Conservation (phyloP, 2,329 filamentous ascomycete species). For the Fusarium robinianum region DNA sequence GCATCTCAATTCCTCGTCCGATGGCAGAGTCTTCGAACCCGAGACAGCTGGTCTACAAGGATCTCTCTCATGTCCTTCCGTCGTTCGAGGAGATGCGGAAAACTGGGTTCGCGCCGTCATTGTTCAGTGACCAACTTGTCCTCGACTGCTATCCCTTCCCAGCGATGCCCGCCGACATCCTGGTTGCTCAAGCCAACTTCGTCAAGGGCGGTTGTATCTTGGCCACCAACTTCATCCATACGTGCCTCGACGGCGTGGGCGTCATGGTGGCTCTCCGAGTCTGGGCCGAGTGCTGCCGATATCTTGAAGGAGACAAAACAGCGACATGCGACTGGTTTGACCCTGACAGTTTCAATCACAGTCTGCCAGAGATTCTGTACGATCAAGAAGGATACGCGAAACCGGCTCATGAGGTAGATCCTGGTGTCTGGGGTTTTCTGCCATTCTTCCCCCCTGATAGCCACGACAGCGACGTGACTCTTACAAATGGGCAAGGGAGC, state of each 20-base stretch:
- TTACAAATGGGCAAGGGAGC: background rate
- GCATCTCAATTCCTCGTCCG: slow-evolving; percentile 24
- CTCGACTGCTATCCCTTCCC: slow-evolving; percentile 32
- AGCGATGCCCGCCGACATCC: slow-evolving; percentile 35
- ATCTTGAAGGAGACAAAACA: slow-evolving; percentile 31
- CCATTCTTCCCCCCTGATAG: slow-evolving; percentile 22
- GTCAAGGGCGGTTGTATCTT: slow-evolving; percentile 39
- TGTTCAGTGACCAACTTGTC: slow-evolving; percentile 36
- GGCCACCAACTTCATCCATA: slow-evolving; percentile 34
- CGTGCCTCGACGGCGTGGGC: slow-evolving; percentile 38
- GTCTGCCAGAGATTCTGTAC: slow-evolving; percentile 36
- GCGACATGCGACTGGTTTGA: slow-evolving; percentile 36
- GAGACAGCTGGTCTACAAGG: slow-evolving; percentile 32
- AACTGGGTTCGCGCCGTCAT: slow-evolving; percentile 34
- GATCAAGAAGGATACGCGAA: slow-evolving; percentile 31
- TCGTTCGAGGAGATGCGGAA: slow-evolving; percentile 34
- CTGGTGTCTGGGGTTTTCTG: slow-evolving; percentile 35
- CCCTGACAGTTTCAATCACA: slow-evolving; percentile 40
- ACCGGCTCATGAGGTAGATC: slow-evolving; percentile 33
- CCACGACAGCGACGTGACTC: background rate
- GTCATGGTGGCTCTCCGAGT: slow-evolving; percentile 36
- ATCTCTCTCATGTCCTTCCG: slow-evolving; percentile 34
- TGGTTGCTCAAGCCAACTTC: slow-evolving; percentile 41
- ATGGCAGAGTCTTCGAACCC: slow-evolving; percentile 9
- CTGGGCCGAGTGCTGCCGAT: slow-evolving; percentile 41